Evolutionary conservation across 805 yeast genomes (phyloP).

Genomic region (Suhomyces prunicola): DNA sequence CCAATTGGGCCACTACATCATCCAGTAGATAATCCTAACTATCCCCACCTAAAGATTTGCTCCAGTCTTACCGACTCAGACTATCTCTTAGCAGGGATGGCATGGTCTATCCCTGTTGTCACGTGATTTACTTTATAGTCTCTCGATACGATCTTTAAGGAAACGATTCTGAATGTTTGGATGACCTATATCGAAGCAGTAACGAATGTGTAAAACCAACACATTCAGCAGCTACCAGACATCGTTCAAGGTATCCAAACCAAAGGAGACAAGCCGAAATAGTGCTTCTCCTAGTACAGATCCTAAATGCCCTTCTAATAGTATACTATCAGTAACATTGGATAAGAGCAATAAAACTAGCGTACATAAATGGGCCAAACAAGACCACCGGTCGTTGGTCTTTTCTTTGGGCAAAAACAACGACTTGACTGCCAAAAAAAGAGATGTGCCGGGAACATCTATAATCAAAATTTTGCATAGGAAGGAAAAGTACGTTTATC

Average conservation of each 20-base stretch:
- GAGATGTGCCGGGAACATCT: slow-evolving; percentile 13
- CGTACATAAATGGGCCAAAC: slow-evolving; percentile 6
- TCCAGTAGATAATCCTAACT: background rate
- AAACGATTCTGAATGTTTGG: background rate
- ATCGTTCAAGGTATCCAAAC: background rate
- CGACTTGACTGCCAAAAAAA: slow-evolving; percentile 8
- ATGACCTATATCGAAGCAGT: background rate
- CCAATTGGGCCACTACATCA: background rate
- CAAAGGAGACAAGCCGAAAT: background rate
- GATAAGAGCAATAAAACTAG: background rate
- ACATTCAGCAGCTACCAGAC: background rate
- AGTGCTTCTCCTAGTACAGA: background rate
- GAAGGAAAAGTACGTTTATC: slow-evolving; percentile 4
- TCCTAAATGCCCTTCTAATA: background rate
- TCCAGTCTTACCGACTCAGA: no score
- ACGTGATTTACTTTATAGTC: background rate
- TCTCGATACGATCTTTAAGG: background rate
- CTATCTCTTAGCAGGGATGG: background rate
- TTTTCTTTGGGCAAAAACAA: slow-evolving; percentile 9
- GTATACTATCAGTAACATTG: background rate
- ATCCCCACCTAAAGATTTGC: no score
- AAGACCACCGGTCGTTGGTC: slow-evolving; percentile 7
- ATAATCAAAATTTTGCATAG: slow-evolving; percentile 7
- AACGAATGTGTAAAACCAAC: background rate
- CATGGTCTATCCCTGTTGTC: background rate